Base-by-base conservation (phyloP, 805 yeast species). In the Wickerhamiella musiphila region DNA sequence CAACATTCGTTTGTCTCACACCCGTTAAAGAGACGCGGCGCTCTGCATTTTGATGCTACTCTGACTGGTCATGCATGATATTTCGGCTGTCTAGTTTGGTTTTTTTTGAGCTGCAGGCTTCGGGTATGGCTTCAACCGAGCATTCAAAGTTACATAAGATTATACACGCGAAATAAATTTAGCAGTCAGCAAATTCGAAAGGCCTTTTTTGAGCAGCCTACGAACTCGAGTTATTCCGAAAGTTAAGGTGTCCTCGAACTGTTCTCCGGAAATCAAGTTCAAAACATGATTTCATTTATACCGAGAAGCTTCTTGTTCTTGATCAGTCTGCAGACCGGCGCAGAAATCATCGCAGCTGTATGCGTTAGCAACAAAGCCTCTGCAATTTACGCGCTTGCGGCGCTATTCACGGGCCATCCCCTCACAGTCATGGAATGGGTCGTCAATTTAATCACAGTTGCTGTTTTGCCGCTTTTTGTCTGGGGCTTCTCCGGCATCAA, bases 281-380 rank as follows among this genome's bases (percentile, higher is more conserved):
- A 6, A 6, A 11, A 6, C 18, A 30, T 30, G 34, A 19, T 18
- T 22, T 40, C 45, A 23, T 28, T 52, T 12, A 36, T 42, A 7
- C 53, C 51, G 9, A 39, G 70, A 70, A 65, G 63, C 47, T 81
- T 81, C 51, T 49, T 79, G n/a, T 73, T 74, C 10, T 47, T 65
- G 32, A 54, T 81, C 4, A 94, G 96, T 4, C 64, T 86, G 17
- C 81, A 77, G 48, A 63, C 78, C 16, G 96, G 95, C 10, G 93
- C 83, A 16, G 96, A 86, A 52, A 52, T 81, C 2, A 68, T 77
- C 14, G 61, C 83, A 4, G 75, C 79, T 1, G 61, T 78, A 23
- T 77, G 84, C 11, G 66, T 83, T 23, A 63, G 84, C 40, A 86
- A 86, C 58, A 84, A 84, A 51, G 79, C 84, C 42, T 73, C 93